Evolutionary conservation across 257 asterid species (phyloP).

Genomic region (Solanum ossicruentum): DNA sequence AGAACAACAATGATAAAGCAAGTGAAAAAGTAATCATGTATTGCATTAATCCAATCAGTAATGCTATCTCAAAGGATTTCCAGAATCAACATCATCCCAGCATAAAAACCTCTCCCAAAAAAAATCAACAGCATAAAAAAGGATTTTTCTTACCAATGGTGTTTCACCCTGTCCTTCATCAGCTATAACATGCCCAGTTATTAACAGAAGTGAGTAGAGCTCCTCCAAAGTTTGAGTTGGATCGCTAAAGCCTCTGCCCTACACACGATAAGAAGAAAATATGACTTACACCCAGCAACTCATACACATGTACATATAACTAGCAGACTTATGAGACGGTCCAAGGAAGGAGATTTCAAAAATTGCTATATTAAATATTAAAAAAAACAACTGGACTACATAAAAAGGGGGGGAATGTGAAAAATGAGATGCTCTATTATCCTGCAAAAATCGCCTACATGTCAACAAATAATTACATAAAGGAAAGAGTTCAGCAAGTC

Average conservation of each 20-base stretch:
- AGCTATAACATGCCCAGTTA: conserved; percentile 87
- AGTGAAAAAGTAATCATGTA: background rate
- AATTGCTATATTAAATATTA: background rate
- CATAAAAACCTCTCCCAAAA: background rate
- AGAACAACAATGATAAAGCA: background rate
- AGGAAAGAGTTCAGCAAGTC: background rate
- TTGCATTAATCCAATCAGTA: background rate
- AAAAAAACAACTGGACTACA: background rate
- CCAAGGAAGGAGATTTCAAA: background rate
- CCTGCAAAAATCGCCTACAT: background rate
- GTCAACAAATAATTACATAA: background rate
- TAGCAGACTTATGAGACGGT: background rate
- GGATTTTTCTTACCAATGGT: conserved; percentile 51
- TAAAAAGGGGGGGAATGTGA: background rate
- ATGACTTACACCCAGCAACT: background rate
- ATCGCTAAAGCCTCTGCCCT: conserved; percentile 78
- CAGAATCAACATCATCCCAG: background rate
- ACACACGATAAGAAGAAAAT: conserved; percentile 17
- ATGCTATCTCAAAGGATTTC: conserved; percentile 4
- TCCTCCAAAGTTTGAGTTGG: conserved; percentile 92
- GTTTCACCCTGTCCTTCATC: conserved; percentile 96
- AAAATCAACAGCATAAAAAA: background rate
- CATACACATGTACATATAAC: background rate
- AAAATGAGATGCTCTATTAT: background rate
- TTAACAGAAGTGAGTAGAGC: conserved; percentile 81